Base-by-base conservation (phyloP, 2,329 filamentous ascomycete genomes). In the Cryphonectria nitschkei region DNA sequence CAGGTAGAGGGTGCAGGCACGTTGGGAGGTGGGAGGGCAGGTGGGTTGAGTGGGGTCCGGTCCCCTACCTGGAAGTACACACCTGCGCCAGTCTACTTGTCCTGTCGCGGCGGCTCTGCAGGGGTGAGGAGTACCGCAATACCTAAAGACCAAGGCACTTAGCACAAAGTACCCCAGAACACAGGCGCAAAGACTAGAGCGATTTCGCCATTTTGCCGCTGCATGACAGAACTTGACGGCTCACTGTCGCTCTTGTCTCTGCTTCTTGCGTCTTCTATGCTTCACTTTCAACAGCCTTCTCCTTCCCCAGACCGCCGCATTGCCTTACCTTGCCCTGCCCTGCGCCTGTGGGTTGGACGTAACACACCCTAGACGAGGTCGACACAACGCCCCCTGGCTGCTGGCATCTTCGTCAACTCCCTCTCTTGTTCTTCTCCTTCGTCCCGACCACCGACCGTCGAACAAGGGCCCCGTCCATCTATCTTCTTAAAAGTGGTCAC, bases 141-240 rank as follows among this genome's bases (percentile, higher is more conserved):
- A 50, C 62, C 39, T 16, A 14, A 7, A 29, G 2, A 22, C 11
- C 26, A n/a, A 29, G 39, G 22, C 22, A 16, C 62, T 26, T 13
- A 32, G 29, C 1, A 22, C 14, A 26, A 7, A 0, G 61, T 29
- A 41, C 61, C 14, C 61, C 37, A 46, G 39, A 46, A 4, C 19
- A n/a, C 13, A 29, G 39, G 19, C n/a, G 22, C n/a, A 26, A 29
- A 32, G 16, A 32, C 46, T 56, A 66, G 64, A 52, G 58, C 70
- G 66, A 69, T 69, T 58, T 73, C 71, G 71, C 71, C 71, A 73
- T 73, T 69, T 69, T 64, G 69, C 69, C 66, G 68, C 69, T 71
- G 62, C 71, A 73, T 73, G 69, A 67, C 71, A 71, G 61, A 66
- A 54, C 65, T 50, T 29, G 32, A 22, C 16, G 60, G 29, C 37